These are phyloP conservation scores for Phlebiopsis gigantea DNA, from an alignment of 768 basidiomycete species.

Conservation along the genomic window DNA sequence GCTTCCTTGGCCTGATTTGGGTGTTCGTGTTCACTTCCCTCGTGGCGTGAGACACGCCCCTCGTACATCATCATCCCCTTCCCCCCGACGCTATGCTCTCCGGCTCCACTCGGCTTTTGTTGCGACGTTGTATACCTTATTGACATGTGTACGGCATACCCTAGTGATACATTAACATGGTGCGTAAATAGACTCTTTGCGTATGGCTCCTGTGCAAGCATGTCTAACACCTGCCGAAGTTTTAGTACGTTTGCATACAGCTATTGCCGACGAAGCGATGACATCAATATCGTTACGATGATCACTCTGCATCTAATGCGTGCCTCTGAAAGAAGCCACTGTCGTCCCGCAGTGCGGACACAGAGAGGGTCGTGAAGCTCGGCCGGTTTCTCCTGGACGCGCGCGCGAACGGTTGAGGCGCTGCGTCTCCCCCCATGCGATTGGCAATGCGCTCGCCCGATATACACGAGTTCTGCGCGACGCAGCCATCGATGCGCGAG, in stretches of 20 bases:
- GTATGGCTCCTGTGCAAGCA: too few relatives aligned
- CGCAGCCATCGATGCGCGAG: neutral
- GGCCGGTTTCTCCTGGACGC: neutral
- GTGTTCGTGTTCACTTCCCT: slow-evolving; percentile 1
- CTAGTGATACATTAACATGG: neutral
- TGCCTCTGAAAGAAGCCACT: neutral
- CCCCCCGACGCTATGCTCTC: neutral
- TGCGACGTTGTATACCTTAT: neutral
- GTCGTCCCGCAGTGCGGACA: neutral
- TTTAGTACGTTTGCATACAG: neutral
- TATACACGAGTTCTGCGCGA: neutral
- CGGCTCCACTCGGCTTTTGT: neutral
- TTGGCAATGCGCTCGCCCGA: neutral
- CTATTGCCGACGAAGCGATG: slow-evolving; percentile 1
- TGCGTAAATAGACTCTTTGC: too few relatives aligned
- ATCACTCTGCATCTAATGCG: neutral
- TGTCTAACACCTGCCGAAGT: slow-evolving; percentile 2
- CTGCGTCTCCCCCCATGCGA: neutral
- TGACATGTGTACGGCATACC: neutral
- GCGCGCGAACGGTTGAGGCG: neutral
- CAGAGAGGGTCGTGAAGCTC: neutral
- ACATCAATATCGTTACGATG: neutral
- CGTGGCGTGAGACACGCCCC: neutral
- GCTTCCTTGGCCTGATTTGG: slow-evolving; percentile 10
- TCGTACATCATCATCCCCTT: neutral